Evolutionary conservation across 2,329 filamentous ascomycete genomes (phyloP).

Genomic region (Lithohypha guttulata): DNA sequence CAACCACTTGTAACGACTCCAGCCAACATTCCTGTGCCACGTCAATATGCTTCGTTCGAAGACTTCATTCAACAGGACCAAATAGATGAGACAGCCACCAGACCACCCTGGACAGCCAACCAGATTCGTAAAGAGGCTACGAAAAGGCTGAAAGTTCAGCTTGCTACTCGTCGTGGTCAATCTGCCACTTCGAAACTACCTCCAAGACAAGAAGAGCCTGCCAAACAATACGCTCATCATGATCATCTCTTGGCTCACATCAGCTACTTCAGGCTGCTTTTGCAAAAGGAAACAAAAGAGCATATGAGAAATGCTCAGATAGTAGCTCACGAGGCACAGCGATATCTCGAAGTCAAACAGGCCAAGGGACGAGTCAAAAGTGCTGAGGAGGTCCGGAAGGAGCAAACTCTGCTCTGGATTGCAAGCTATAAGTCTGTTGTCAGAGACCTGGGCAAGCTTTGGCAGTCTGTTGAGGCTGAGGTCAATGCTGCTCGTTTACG

Average conservation of each 20-base stretch:
- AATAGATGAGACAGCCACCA: conserved; percentile 31
- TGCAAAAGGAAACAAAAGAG: conserved; percentile 68
- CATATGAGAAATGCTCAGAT: conserved; percentile 26
- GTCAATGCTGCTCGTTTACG: conserved; percentile 46
- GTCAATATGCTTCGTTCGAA: conserved; percentile 44
- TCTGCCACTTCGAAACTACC: conserved; percentile 45
- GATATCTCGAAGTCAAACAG: conserved; percentile 56
- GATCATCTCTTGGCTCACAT: conserved; percentile 77
- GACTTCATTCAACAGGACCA: conserved; percentile 53
- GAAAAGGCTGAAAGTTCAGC: conserved; percentile 57
- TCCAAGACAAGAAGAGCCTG: conserved; percentile 62
- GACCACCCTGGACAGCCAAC: conserved; percentile 43
- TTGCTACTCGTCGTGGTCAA: conserved; percentile 64
- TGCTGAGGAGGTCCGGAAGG: conserved; percentile 65
- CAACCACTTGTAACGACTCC: conserved; percentile 42
- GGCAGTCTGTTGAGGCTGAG: conserved; percentile 48
- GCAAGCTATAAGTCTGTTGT: conserved; percentile 62
- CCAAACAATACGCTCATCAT: conserved; percentile 70
- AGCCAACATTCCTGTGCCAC: conserved; percentile 36
- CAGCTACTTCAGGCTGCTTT: conserved; percentile 66
- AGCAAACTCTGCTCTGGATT: conserved; percentile 58
- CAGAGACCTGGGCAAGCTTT: conserved; percentile 51
- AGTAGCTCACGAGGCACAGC: conserved; percentile 20
- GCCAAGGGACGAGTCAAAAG: conserved; percentile 29
- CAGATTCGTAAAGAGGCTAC: conserved; percentile 57